Evolutionary conservation across 2,329 filamentous ascomycete species (phyloP), one percentile per base, ranked within the genome.

Genomic region (Venturia carpophila): DNA sequence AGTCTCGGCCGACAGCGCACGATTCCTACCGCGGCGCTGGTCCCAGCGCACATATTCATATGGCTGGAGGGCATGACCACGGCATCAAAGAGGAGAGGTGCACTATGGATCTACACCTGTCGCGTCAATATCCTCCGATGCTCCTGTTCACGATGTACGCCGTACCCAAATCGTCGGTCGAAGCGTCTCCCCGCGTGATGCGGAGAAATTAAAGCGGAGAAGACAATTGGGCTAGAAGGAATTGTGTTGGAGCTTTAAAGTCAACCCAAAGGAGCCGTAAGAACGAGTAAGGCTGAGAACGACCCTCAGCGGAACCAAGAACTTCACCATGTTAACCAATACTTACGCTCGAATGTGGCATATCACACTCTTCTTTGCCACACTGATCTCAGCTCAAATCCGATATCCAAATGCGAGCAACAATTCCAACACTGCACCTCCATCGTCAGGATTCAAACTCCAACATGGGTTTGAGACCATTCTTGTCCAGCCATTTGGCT

Each of bases 391-490:
- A 58, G 52, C 52, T 58, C 52, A 58, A 37, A 10, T 34, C 30
- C 27, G 37, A 19, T 58, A 34, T 19, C 52, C 15, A 19, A 37
- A 58, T 19, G 27, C 19, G 17, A 58, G 52, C 27, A 58, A 58
- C 30, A 37, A 58, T 27, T 27, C 47, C 21, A 58, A 58, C 15
- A 37, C 52, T 62, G 65, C 69, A 21, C 56, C 68, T 0, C 69
- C 70, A 34, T 71, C 70, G 5, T 69, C 69, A n/a, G 70, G 70
- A 34, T 69, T 76, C 45, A 71, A 70, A 11, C 72, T 76, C 65
- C 71, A 74, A 41, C 75, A 77, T 70, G 75, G 75, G 10, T 75
- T 75, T 52, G 75, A 77, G 67, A 75, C 72, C 1, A 68, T 77
- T 1, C 69, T 77, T 1, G 73, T 77, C 5, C 75, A 77, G 63